Percentiles rank a stretch among this genome's conserved stretches.
phyloP scores from a whole-genome alignment of 805 yeast species.

The Ogataea paraovalis region DNA sequence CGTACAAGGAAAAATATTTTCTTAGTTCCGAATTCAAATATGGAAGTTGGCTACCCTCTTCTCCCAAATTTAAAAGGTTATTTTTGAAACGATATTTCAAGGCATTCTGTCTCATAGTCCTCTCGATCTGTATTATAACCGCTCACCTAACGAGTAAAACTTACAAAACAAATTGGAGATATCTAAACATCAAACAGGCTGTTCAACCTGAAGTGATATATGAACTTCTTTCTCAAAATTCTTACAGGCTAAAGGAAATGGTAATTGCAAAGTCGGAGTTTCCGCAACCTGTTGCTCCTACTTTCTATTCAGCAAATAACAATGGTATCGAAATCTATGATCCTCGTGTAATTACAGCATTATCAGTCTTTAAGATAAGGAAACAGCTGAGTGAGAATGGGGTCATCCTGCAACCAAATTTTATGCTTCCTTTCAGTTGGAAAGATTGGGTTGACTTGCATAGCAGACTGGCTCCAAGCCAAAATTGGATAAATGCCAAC shows the following conservation, averaged over 20 bases:
- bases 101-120: not conserved
- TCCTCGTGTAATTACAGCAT: slow-evolving; percentile 16
- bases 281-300: not conserved
- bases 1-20: not conserved
- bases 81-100: not conserved
- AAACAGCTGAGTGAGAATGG: slow-evolving; percentile 8
- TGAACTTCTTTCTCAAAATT: not conserved
- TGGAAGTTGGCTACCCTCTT: too few relatives aligned
- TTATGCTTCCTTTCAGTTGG: slow-evolving; percentile 29
- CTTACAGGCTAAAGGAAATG: not conserved
- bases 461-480: slow-evolving; percentile 19
- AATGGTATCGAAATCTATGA: slow-evolving; percentile 5
- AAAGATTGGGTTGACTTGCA: slow-evolving; percentile 29
- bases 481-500: slow-evolving; percentile 11
- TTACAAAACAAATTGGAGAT: slow-evolving; percentile 1
- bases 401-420: slow-evolving; percentile 6
- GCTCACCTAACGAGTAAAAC: not conserved
- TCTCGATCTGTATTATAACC: not conserved
- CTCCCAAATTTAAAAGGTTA: not conserved
- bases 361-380: slow-evolving; percentile 15
- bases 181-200: not conserved
- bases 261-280: not conserved
- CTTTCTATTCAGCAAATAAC: not conserved
- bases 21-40: not conserved
- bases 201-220: not conserved